A percentile compares a stretch with the other conserved stretches of the same genome.
Evolutionary conservation across 106 monocot species (phyloP).

Genomic region (Chionographis japonica): DNA sequence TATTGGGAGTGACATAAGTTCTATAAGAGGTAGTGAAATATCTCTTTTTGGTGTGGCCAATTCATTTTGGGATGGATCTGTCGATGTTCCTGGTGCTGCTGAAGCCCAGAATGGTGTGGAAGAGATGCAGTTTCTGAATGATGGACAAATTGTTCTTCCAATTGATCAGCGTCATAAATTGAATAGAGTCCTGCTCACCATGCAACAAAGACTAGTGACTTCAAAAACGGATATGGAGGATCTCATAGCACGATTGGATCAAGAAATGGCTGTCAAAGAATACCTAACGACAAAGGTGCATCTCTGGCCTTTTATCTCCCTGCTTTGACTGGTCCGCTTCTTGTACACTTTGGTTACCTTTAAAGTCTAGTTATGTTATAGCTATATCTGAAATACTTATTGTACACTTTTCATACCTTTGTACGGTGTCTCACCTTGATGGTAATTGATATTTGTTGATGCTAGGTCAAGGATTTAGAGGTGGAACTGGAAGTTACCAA

Average conservation of each 20-base stretch:
- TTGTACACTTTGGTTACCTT: no score
- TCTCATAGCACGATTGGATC: slow-evolving; percentile 83
- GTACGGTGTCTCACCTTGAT: background rate
- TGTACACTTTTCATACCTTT: no score
- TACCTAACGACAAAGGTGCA: slow-evolving; percentile 81
- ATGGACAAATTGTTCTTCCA: slow-evolving; percentile 53
- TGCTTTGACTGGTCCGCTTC: background rate
- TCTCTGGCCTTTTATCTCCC: slow-evolving; percentile 2
- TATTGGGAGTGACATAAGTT: slow-evolving; percentile 82
- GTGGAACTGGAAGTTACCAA: slow-evolving; percentile 73
- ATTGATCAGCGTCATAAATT: slow-evolving; percentile 70
- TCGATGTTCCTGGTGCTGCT: slow-evolving; percentile 32
- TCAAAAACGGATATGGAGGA: slow-evolving; percentile 95
- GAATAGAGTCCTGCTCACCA: slow-evolving; percentile 60
- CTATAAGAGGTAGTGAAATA: slow-evolving; percentile 68
- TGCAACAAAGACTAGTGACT: slow-evolving; percentile 65
- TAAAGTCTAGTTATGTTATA: no score
- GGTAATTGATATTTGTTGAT: slow-evolving; percentile 5
- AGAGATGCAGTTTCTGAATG: slow-evolving; percentile 29
- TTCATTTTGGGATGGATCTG: slow-evolving; percentile 43
- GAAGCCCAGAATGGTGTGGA: slow-evolving; percentile 30
- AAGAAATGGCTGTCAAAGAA: slow-evolving; percentile 86
- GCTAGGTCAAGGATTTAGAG: slow-evolving; percentile 91
- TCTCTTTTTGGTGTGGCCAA: slow-evolving; percentile 39
- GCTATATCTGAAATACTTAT: no score